A percentile compares a stretch with the other conserved stretches of the same genome.
Conservation (phyloP, 78 protist genomes). For the Dictyostelium brefeldianum region DNA sequence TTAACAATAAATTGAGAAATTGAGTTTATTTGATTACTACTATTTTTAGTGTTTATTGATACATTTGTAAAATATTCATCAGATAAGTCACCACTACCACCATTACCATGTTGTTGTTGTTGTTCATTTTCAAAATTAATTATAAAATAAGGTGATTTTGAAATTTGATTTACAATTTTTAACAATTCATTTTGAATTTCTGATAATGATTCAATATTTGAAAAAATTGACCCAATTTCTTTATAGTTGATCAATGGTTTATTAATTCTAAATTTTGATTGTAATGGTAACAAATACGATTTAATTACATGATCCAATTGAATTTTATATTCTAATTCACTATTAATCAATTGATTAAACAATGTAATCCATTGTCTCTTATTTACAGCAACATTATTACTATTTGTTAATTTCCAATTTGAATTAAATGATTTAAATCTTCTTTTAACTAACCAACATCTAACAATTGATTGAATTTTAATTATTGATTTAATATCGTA, state of each 20-base stretch:
- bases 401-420: slow-evolving; percentile 30
- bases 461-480: slow-evolving; percentile 37
- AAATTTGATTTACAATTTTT: neutral
- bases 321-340: slow-evolving; percentile 26
- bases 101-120: neutral
- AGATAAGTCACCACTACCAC: neutral
- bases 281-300: slow-evolving; percentile 48
- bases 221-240: slow-evolving; percentile 62
- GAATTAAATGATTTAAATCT: slow-evolving; percentile 17
- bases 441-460: slow-evolving; percentile 33
- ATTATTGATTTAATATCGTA: slow-evolving; percentile 3
- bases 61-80: neutral
- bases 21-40: neutral
- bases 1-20: slow-evolving; percentile 56
- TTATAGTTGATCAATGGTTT: slow-evolving; percentile 65
- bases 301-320: slow-evolving; percentile 45
- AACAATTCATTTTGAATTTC: slow-evolving; percentile 28
- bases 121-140: neutral
- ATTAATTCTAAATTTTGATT: slow-evolving; percentile 73
- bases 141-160: slow-evolving; percentile 17
- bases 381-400: neutral
- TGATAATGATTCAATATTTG: slow-evolving; percentile 53
- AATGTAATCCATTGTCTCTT: slow-evolving; percentile 29
- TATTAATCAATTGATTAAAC: slow-evolving; percentile 11
- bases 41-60: neutral